Conservation (phyloP, 2,329 filamentous ascomycete genomes). For the Fusarium metavorans region DNA sequence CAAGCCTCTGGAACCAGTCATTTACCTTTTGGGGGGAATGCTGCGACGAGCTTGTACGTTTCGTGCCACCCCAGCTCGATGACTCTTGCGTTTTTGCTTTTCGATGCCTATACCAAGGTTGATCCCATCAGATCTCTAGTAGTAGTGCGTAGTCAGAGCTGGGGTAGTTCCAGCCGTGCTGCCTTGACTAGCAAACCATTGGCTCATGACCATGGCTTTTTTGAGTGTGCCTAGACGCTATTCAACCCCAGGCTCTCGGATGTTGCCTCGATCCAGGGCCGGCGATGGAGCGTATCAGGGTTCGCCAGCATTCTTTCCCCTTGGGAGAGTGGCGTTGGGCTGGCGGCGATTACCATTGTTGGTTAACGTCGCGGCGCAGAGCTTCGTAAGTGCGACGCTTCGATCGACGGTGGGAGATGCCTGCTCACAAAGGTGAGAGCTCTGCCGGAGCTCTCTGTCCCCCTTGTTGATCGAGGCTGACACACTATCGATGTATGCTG, state of each 20-base stretch:
- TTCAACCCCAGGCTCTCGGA: constrained; percentile 12
- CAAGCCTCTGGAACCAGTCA: constrained; percentile 25
- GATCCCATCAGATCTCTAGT: constrained; percentile 8
- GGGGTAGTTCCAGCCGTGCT: constrained; percentile 24
- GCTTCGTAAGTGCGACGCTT: not conserved
- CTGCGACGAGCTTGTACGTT: constrained; percentile 25
- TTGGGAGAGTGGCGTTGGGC: constrained; percentile 24
- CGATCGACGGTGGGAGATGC: not conserved
- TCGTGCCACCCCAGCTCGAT: constrained; percentile 2
- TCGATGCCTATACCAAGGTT: not conserved
- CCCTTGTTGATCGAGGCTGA: not conserved
- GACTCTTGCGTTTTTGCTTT: not conserved
- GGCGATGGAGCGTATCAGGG: constrained; percentile 18
- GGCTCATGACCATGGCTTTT: constrained; percentile 15
- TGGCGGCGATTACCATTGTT: constrained; percentile 27
- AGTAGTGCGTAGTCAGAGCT: constrained; percentile 12
- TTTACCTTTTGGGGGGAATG: constrained; percentile 24
- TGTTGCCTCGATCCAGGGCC: constrained; percentile 19
- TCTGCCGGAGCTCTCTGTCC: not conserved
- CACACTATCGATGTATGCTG: not conserved
- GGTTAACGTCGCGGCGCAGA: constrained; percentile 15
- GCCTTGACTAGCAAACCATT: constrained; percentile 20
- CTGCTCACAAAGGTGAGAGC: not conserved
- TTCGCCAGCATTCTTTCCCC: constrained; percentile 13
- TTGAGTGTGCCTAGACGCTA: constrained; percentile 3